Evolutionary conservation across 768 basidiomycete species (phyloP), one percentile per base, ranked within the genome.

Genomic region (Neoboletus brunneissimus): DNA sequence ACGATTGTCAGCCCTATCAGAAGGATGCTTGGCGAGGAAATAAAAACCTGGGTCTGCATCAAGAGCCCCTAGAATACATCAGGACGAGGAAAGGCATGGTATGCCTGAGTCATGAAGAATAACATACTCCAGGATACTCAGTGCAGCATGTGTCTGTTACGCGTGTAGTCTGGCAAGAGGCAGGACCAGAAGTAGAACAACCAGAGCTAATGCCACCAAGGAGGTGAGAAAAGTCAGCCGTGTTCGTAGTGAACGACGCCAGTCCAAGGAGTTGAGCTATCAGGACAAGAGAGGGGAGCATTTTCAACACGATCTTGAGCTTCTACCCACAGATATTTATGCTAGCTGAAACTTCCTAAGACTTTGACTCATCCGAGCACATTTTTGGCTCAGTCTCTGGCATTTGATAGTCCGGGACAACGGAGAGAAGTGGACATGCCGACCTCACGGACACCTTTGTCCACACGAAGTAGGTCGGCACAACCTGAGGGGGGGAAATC

Each of bases 41-140:
- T 20, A 18, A 40, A 32, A 59, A 76, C 78, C 72, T 82, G 82
- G 0, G 80, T 79, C 57, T 86, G 85, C 51, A 85, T 57, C 25
- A 88, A 61, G 50, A 84, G 74, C 42, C 86, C 87, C 86, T 88
- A 56, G 13, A 47, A 45, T 20, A 31, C 7, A 34, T 15, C 3
- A 12, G 8, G 34, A 29, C 22, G 16, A 29, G 12, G 27, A 56
- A 31, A 54, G 37, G 25, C 13, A 38, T 8, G 4, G 10, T 5
- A 31, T n/a, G 3, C 13, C 13, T 35, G 15, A 29, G 42, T 50
- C 31, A 0, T 10, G 32, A 35, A 46, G 13, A 13, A 47, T 0
- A 18, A 75, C 81, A 46, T 65, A 87, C 87, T 58, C 87, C 87
- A 22, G 87, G 87, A 27, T 73, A 66, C 67, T 88, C 85, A 58